Conservation (phyloP, 768 basidiomycete genomes). For the Rubroboletus satanas region DNA sequence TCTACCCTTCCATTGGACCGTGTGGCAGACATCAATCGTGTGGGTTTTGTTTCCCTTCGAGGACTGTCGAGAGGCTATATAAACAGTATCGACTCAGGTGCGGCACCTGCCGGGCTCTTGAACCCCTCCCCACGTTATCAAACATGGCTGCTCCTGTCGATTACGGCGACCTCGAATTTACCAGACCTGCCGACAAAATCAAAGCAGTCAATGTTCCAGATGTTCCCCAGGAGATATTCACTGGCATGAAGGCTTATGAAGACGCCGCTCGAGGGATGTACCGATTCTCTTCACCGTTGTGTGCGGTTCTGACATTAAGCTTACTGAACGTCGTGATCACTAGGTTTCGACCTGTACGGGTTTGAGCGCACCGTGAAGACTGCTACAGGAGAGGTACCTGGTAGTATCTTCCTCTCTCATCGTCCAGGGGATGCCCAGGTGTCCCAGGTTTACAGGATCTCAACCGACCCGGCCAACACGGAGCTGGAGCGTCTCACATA, state of each 20-base stretch:
- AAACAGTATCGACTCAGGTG: background rate
- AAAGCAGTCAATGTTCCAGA: constrained; percentile 36
- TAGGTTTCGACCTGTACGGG: constrained; percentile 28
- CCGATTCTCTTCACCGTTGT: background rate
- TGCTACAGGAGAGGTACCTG: constrained; percentile 6
- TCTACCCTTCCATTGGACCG: background rate
- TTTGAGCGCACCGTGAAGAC: constrained; percentile 25
- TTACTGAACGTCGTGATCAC: background rate
- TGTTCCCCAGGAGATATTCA: constrained; percentile 32
- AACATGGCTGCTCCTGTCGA: constrained; percentile 24
- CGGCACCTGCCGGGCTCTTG: background rate
- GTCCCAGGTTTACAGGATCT: constrained; percentile 35
- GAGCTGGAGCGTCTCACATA: constrained; percentile 36
- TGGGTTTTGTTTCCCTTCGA: background rate
- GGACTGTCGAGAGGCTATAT: background rate
- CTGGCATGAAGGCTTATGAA: constrained; percentile 38
- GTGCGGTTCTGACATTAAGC: background rate
- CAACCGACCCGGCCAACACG: constrained; percentile 22
- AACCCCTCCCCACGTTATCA: background rate
- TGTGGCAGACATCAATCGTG: background rate
- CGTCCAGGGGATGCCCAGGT: constrained; percentile 40
- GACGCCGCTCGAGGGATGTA: constrained; percentile 34
- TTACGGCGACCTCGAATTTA: constrained; percentile 32
- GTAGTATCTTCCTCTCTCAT: constrained; percentile 35
- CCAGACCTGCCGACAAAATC: constrained; percentile 37